Conservation (phyloP, 2,329 filamentous ascomycete species). For the Aspergillus melleus region DNA sequence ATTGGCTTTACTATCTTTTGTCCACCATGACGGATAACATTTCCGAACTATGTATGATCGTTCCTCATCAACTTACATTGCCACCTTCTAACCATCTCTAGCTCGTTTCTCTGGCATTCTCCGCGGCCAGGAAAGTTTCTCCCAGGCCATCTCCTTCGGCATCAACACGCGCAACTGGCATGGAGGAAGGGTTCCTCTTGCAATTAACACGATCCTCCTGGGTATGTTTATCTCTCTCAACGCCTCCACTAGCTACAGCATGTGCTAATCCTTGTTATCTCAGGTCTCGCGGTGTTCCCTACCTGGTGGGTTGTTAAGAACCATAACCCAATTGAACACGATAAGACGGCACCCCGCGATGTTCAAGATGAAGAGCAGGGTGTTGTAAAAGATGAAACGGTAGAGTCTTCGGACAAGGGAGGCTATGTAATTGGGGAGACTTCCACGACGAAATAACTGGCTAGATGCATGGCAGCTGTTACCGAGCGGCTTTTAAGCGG, state of each 20-base stretch:
- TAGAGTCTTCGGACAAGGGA: not conserved
- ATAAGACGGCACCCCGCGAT: conserved; percentile 3
- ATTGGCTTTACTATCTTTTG: conserved; percentile 58
- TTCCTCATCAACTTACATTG: not conserved
- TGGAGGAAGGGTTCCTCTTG: conserved; percentile 43
- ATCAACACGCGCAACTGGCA: conserved; percentile 47
- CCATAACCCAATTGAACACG: conserved; percentile 22
- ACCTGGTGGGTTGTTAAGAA: conserved; percentile 28
- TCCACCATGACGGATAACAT: conserved; percentile 58
- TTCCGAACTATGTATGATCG: conserved; percentile 42
- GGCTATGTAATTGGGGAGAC: not conserved
- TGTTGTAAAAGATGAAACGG: not conserved
- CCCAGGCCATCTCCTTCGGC: conserved; percentile 46
- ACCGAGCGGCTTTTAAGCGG: not conserved
- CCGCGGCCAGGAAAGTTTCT: conserved; percentile 48
- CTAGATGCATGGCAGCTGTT: too few species aligned
- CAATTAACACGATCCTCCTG: conserved; percentile 40
- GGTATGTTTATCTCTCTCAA: conserved; percentile 21
- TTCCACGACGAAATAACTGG: not conserved
- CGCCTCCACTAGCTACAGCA: too few species aligned
- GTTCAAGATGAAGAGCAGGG: conserved; percentile 17
- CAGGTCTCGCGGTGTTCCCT: conserved; percentile 26
- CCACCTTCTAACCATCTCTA: not conserved
- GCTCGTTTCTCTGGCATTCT: conserved; percentile 44
- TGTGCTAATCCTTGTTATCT: not conserved